Base-by-base conservation (phyloP, 2,329 filamentous ascomycete genomes). In the Knufia petricola region DNA sequence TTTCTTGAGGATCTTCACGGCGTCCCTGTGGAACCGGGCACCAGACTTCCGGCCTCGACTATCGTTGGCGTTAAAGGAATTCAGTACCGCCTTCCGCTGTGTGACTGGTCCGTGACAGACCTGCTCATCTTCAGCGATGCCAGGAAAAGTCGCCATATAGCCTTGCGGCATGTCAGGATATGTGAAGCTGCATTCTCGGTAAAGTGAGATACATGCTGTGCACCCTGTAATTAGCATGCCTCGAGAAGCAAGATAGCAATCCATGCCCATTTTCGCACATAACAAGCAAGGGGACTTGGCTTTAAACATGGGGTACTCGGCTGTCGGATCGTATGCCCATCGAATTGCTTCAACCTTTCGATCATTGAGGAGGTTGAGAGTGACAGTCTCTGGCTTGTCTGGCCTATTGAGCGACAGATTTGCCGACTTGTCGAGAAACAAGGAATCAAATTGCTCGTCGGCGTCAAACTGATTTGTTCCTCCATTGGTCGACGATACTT, bases 11-110 rank as follows among this genome's bases (percentile, higher is more conserved):
- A 87, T 77, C 58, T 84, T 84, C 53, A 92, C 77, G 0, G 87
- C 86, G 57, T 88, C 82, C 54, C 85, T 74, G 3, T 87, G 87
- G 65, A 95, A 89, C 12, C 87, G 78, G 44, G 83, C 79, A 46
- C 80, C 84, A 52, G 79, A 79, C 63, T 87, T 88, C 42, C 81
- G 72, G 46, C 61, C 60, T 32, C 63, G 63, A 23, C 58, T 56
- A 41, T 71, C 69, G 26, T 61, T 52, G 42, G 67, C 63, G 24
- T 63, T 59, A 32, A 69, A 60, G 1, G 69, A 71, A 47, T 67
- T 70, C 50, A 70, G 59, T 13, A 63, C 63, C 39, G 42, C 52
- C 47, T 61, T 62, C 43, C 65, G 68, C 19, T 66, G 66, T 3
- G 66, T 69, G 13, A 48, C 23, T 7, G 46, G 28, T 31, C 46